Conservation (phyloP, 805 yeast genomes). For the Debaryomyces maramus region DNA sequence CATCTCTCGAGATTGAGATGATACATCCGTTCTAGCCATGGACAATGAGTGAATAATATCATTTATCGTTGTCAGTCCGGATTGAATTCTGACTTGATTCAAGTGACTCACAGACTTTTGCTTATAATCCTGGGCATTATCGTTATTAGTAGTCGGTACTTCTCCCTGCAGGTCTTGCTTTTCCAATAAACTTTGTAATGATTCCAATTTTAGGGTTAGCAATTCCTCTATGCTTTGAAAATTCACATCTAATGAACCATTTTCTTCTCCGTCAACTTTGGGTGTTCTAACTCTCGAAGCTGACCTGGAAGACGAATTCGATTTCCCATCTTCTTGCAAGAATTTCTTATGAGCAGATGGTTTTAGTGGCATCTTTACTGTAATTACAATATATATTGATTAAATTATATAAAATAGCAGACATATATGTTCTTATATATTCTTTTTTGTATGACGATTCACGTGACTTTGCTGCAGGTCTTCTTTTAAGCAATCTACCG, state of each 20-base stretch:
- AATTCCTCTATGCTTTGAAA: conserved; percentile 36
- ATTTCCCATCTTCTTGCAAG: conserved; percentile 17
- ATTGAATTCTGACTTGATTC: conserved; percentile 36
- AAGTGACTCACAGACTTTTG: conserved; percentile 30
- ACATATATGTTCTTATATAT: too few relatives aligned
- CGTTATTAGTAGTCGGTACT: conserved; percentile 9
- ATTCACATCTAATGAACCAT: conserved; percentile 35
- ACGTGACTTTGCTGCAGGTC: too few relatives aligned
- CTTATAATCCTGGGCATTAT: conserved; percentile 17
- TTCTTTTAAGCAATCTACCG: too few relatives aligned
- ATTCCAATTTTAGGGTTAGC: conserved; percentile 30
- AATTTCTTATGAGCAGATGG: conserved; percentile 4
- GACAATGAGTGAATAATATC: conserved; percentile 47
- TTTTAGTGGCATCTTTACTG: conserved; percentile 2
- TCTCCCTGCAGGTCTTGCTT: conserved; percentile 8
- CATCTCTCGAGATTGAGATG: conserved; percentile 48
- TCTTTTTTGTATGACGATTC: background rate
- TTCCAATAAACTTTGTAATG: conserved; percentile 21
- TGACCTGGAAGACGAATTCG: conserved; percentile 32
- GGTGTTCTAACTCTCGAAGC: conserved; percentile 38
- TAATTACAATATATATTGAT: too few relatives aligned
- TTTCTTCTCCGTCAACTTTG: conserved; percentile 33
- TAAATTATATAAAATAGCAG: too few relatives aligned
- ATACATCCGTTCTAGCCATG: conserved; percentile 44
- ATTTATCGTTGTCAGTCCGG: conserved; percentile 37